A percentile compares a stretch with the other conserved stretches of the same genome.
Conservation (phyloP, 2,329 filamentous ascomycete species). For the Beauveria sp. region DNA sequence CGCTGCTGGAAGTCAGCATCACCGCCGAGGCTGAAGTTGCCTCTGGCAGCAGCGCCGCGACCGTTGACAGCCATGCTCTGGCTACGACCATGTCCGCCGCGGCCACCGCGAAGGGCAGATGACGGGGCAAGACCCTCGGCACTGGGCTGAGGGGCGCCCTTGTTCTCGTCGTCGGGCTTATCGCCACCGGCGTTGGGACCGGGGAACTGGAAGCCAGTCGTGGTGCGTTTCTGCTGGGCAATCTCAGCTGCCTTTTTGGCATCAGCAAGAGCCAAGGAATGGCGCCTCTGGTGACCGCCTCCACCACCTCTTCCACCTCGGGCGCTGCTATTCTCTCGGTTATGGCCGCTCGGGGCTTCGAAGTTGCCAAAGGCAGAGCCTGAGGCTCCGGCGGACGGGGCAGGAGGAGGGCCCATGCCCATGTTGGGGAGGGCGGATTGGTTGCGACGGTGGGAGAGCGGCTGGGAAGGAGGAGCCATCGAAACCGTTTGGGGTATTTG, state of each 20-base stretch:
- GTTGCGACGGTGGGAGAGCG: conserved; percentile 88
- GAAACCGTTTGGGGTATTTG: conserved; percentile 66
- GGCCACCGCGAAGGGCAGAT: conserved; percentile 41
- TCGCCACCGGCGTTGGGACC: conserved; percentile 61
- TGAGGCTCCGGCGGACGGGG: conserved; percentile 84
- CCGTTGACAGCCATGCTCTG: conserved; percentile 83
- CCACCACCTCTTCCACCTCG: conserved; percentile 35
- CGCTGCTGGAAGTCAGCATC: conserved; percentile 64
- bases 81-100: conserved; percentile 63
- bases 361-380: conserved; percentile 74
- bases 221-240: conserved; percentile 92
- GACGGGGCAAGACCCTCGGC: conserved; percentile 29
- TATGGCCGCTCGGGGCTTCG: conserved; percentile 51
- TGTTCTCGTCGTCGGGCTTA: conserved; percentile 46
- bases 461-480: conserved; percentile 70
- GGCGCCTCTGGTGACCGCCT: conserved; percentile 82
- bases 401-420: conserved; percentile 79
- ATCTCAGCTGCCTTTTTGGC: conserved; percentile 96
- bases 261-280: conserved; percentile 89
- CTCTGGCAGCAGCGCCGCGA: conserved; percentile 60
- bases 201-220: conserved; percentile 91
- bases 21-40: conserved; percentile 32
- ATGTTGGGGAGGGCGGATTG: conserved; percentile 93
- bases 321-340: conserved; percentile 56
- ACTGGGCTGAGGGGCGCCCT: conserved; percentile 21